Evolutionary conservation across 106 monocot species (phyloP).

Genomic region (Gastrodia elata): DNA sequence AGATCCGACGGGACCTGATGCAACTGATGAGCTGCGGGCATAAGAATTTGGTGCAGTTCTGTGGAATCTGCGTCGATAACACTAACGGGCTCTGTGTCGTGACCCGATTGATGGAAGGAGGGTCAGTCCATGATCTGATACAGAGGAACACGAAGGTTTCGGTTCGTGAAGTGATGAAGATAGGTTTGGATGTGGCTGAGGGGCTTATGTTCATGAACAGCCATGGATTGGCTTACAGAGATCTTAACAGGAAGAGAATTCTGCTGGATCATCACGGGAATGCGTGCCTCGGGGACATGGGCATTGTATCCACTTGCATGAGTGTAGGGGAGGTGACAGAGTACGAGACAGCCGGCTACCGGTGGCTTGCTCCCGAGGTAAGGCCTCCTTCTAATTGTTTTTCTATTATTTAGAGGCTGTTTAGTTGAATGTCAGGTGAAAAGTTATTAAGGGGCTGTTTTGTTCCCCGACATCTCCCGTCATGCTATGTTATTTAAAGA

Average conservation of each 20-base stretch:
- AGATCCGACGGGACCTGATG: conserved; percentile 59
- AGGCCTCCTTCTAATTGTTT: background rate
- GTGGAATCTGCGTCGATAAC: conserved; percentile 58
- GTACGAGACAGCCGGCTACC: conserved; percentile 87
- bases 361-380: conserved; percentile 97
- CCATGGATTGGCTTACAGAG: conserved; percentile 65
- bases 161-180: conserved; percentile 41
- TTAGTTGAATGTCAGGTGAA: too few relatives aligned
- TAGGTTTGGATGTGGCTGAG: conserved; percentile 68
- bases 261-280: conserved; percentile 68
- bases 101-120: conserved; percentile 69
- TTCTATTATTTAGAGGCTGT: too few relatives aligned
- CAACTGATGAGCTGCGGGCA: conserved; percentile 93
- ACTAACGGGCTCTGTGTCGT: conserved; percentile 75
- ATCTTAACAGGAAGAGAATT: conserved; percentile 66
- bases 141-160: conserved; percentile 46
- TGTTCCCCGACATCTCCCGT: too few relatives aligned
- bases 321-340: conserved; percentile 69
- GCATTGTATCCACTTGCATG: conserved; percentile 47
- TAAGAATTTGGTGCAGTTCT: conserved; percentile 53
- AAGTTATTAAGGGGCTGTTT: too few relatives aligned
- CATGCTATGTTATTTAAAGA: too few relatives aligned
- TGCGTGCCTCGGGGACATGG: conserved; percentile 94
- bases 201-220: conserved; percentile 83
- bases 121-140: conserved; percentile 61